phyloP scores from a whole-genome alignment of 2,329 filamentous ascomycete species.

The Fusarium burgessii region DNA sequence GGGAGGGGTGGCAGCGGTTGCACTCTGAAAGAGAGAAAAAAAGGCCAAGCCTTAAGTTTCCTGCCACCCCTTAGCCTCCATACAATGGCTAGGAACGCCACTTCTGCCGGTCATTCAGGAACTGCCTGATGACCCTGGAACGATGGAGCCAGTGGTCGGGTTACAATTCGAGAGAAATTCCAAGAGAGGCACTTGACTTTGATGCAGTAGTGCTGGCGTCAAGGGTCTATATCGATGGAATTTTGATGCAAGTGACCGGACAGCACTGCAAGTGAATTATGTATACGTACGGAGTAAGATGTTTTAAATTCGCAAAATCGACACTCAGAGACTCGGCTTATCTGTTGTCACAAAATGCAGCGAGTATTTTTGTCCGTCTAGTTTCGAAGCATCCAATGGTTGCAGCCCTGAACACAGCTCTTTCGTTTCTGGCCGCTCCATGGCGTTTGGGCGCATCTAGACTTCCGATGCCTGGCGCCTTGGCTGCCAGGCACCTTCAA shows the following conservation, averaged over 20 bases:
- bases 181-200: constrained; percentile 28
- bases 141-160: constrained; percentile 20
- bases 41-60: background rate
- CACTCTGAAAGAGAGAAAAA: background rate
- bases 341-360: constrained; percentile 9
- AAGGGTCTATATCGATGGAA: background rate
- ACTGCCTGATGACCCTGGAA: constrained; percentile 11
- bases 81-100: constrained; percentile 24
- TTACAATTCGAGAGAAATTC: constrained; percentile 16
- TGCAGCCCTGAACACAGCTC: background rate
- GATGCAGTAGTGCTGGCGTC: background rate
- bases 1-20: background rate
- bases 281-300: background rate
- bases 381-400: constrained; percentile 10
- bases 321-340: background rate
- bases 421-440: constrained; percentile 11
- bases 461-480: constrained; percentile 12
- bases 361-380: background rate
- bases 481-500: constrained; percentile 14
- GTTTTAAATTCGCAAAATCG: background rate
- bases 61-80: background rate
- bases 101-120: constrained; percentile 33
- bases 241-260: background rate
- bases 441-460: constrained; percentile 29
- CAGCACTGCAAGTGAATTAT: background rate